phyloP scores from a whole-genome alignment of 2,329 filamentous ascomycete genomes.

The Penicillium palitans region DNA sequence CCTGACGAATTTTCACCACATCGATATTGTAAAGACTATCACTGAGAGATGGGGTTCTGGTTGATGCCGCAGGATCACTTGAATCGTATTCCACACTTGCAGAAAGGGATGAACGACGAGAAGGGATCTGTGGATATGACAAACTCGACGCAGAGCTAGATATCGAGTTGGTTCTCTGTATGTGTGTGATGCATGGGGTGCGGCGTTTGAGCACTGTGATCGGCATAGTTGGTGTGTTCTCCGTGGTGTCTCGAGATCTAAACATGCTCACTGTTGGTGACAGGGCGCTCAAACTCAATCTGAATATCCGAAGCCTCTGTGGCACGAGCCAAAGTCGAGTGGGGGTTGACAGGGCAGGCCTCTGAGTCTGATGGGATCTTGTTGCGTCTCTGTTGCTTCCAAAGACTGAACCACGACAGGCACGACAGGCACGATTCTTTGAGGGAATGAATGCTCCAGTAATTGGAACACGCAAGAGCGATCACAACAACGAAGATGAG shows the following conservation, averaged over 20 bases:
- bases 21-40: slow-evolving; percentile 23
- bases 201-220: slow-evolving; percentile 53
- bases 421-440: slow-evolving; percentile 15
- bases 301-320: slow-evolving; percentile 31
- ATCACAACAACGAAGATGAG: slow-evolving; percentile 42
- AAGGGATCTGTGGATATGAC: slow-evolving; percentile 28
- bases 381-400: slow-evolving; percentile 26
- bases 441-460: slow-evolving; percentile 30
- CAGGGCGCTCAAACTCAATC: slow-evolving; percentile 29
- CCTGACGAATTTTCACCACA: slow-evolving; percentile 24
- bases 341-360: slow-evolving; percentile 22
- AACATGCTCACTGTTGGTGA: slow-evolving; percentile 24
- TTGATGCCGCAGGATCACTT: slow-evolving; percentile 20
- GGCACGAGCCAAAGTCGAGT: slow-evolving; percentile 28
- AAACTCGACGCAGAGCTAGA: slow-evolving; percentile 12
- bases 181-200: slow-evolving; percentile 3
- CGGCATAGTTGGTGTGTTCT: slow-evolving; percentile 44
- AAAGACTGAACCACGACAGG: slow-evolving; percentile 30
- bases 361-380: slow-evolving; percentile 35
- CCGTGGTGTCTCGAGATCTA: slow-evolving; percentile 26
- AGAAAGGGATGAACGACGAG: slow-evolving; percentile 30
- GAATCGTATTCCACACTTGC: slow-evolving; percentile 14
- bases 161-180: slow-evolving; percentile 3
- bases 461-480: slow-evolving; percentile 42
- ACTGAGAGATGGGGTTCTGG: slow-evolving; percentile 25